Base-by-base conservation (phyloP, 352 stramenopile genomes). In the Pythium apleroticum region DNA sequence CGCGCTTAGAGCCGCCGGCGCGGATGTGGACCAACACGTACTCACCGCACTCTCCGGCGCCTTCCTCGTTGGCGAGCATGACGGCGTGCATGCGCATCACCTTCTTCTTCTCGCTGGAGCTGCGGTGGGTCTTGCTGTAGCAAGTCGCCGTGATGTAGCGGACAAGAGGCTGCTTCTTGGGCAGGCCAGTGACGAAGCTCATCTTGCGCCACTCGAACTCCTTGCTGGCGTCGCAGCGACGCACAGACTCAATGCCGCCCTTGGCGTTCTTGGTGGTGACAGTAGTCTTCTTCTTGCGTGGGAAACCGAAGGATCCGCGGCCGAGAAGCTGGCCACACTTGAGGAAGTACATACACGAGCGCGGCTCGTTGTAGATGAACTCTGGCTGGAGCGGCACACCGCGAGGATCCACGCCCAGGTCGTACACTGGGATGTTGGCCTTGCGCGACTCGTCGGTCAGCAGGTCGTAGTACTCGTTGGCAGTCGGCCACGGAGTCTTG, bases 171-270 rank as follows among this genome's bases (percentile, higher is more conserved):
- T 88, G 72, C 67, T 90, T 89, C 75, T 90, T 91, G 2, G 83
- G 80, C 46, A 91, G 56, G 0, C 76, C 83, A n/a, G 83, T 91
- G 41, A 91, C 80, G 57, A 91, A 91, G 67, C 79, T 89, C 83
- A 90, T 91, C 57, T 91, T 91, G 60, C 83, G 80, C 83, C 83
- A 91, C 58, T 89, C 80, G 65, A 88, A 91, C 59, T 91, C 80
- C 64, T 89, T 91, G 69, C 75, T 88, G 22, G 57, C 30, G 50
- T 68, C 60, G 17, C 63, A 64, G 9, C 54, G 65, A 14, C 57
- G 49, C 14, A 68, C 55, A 12, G 53, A 66, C 52, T 71, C 64
- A 37, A 59, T 64, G 69, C 72, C 55, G 37, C 70, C 78, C 24
- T 75, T 78, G 52, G 31, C 66, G 30, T 54, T 64, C 55, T 69